A percentile compares a stretch with the other conserved stretches of the same genome.
Conservation (phyloP, 441 rosid genomes). For the Kokia cookei region DNA sequence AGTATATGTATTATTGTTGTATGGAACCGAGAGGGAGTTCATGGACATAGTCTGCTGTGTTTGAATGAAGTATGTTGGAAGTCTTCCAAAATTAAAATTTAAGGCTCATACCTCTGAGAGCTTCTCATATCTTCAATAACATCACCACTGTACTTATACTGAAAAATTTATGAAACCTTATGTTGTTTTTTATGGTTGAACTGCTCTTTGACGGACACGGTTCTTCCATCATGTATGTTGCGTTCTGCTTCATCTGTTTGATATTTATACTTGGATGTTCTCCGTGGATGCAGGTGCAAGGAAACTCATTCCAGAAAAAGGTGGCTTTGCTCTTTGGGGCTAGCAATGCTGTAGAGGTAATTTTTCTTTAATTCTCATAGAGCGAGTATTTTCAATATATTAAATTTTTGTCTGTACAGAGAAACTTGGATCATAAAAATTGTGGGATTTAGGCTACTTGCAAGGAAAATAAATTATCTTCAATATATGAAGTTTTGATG, state of each 20-base stretch:
- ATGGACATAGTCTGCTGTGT: background rate
- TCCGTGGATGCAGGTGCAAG: conserved; percentile 54
- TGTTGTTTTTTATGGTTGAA: background rate
- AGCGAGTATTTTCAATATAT: background rate
- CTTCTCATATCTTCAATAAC: background rate
- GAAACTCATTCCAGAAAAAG: conserved; percentile 98
- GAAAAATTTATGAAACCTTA: background rate
- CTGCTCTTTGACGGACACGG: background rate
- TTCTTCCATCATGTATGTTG: background rate
- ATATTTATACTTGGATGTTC: background rate
- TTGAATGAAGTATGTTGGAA: background rate
- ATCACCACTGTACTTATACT: background rate
- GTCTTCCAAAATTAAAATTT: background rate
- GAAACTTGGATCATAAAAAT: conserved; percentile 2
- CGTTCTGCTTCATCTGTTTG: background rate
- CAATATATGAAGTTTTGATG: background rate
- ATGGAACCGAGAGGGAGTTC: background rate
- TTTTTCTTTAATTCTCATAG: conserved; percentile 11
- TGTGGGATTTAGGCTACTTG: background rate
- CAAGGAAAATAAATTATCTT: background rate
- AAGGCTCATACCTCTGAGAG: background rate
- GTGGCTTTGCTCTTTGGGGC: conserved; percentile 76
- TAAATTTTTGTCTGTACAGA: background rate
- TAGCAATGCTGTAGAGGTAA: conserved; percentile 72
- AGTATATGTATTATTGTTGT: background rate